phyloP scores from a whole-genome alignment of 345 rosid genomes.

The Lepidium didymum region DNA sequence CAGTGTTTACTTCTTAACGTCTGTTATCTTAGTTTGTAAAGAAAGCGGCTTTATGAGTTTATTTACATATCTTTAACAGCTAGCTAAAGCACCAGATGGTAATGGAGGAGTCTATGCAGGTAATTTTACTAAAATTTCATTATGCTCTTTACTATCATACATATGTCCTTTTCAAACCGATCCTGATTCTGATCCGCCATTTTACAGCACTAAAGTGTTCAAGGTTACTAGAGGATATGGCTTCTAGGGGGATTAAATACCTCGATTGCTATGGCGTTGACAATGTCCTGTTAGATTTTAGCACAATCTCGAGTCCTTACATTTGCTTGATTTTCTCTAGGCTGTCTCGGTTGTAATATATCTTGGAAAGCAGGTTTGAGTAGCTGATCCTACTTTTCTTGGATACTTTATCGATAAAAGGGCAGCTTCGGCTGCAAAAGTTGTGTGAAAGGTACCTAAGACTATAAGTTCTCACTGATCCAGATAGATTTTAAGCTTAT shows the following conservation, averaged over 20 bases:
- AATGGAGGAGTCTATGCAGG: slow-evolving; percentile 98
- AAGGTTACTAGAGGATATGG: slow-evolving; percentile 85
- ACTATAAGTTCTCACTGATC: not conserved
- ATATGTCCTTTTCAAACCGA: not conserved
- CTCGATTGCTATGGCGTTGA: slow-evolving; percentile 95
- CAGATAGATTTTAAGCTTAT: not conserved
- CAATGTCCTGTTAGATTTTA: slow-evolving; percentile 66
- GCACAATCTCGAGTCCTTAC: not conserved
- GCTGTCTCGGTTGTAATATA: not conserved
- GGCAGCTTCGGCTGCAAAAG: slow-evolving; percentile 90
- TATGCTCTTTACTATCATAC: not conserved
- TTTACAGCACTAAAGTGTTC: slow-evolving; percentile 72
- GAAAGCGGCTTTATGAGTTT: not conserved
- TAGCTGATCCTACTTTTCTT: slow-evolving; percentile 91
- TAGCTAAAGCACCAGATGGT: slow-evolving; percentile 96
- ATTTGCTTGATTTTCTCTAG: not conserved
- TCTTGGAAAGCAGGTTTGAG: slow-evolving; percentile 70
- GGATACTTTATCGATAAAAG: slow-evolving; percentile 96
- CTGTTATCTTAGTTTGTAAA: not conserved
- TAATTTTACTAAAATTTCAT: slow-evolving; percentile 19
- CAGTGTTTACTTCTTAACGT: not conserved
- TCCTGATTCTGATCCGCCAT: slow-evolving; percentile 7
- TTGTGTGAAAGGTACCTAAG: slow-evolving; percentile 76
- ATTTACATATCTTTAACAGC: slow-evolving; percentile 38
- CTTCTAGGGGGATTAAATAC: slow-evolving; percentile 73